Evolutionary conservation across 1,284 basidiomycete genomes (phyloP), one percentile per base, ranked within the genome.

Genomic region (Ustilago lituana): DNA sequence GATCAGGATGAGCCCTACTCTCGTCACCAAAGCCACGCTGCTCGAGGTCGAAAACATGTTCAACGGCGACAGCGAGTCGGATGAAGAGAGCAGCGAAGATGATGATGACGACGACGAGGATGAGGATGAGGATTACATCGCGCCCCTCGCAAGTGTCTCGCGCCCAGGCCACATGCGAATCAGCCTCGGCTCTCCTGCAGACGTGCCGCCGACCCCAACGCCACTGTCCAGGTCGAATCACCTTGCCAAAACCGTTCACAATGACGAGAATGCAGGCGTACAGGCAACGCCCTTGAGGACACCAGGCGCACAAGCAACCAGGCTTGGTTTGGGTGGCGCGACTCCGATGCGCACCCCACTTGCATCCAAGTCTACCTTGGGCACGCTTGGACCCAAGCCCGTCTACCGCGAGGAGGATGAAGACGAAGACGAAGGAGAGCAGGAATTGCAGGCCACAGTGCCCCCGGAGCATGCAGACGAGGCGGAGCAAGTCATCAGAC

Each of bases 41-140:
- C 51, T 63, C 40, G 77, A 82, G 43, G 79, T 81, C 19, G 59
- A 73, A 40, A 63, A 49, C 63, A 79, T 80, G 76, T 81, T 81
- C 57, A 81, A 79, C 44, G 79, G 79, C 31, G 69, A 74, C 40
- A 57, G 49, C 26, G 63, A 69, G 26, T 65, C 66, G 24, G 59
- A 68, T 37, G 58, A 67, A 14, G 59, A 63, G 11, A 56, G 63
- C 47, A 58, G 58, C 32, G 61, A 70, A 3, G 63, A 68, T 10
- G 67, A 74, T 3, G 63, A 74, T 27, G 60, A 72, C 39, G 58
- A 67, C 3, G 57, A 44, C 15, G 65, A 69, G 8, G 55, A 59
- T 14, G 62, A 65, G n/a, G 66, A 67, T 27, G 53, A 61, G 23
- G 58, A 65, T 29, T 65, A 46, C 38, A 38, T 65, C 8, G 54